A percentile compares a stretch with the other conserved stretches of the same genome.
Conservation (phyloP, 352 stramenopile genomes). For the Phytopythium boreale region DNA sequence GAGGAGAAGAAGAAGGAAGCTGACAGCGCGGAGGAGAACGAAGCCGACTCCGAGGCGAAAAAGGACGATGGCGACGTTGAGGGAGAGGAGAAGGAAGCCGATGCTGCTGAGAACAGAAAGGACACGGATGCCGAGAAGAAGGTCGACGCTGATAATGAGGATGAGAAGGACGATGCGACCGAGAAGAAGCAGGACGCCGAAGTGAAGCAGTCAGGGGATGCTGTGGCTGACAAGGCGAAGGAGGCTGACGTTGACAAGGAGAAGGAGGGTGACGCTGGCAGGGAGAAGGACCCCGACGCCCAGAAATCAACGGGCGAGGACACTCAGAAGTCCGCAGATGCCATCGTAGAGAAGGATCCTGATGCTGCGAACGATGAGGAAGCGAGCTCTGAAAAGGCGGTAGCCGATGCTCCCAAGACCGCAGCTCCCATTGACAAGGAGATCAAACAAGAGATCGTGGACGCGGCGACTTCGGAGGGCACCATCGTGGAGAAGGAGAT, state of each 20-base stretch:
- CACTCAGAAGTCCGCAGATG: not conserved
- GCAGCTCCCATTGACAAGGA: not conserved
- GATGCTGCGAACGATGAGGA: not conserved
- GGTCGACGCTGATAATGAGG: not conserved
- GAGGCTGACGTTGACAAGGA: conserved; percentile 2
- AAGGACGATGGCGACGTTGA: not conserved
- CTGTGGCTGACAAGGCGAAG: not conserved
- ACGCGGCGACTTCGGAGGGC: conserved; percentile 5
- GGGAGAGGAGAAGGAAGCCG: not conserved
- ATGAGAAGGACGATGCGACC: conserved; percentile 9
- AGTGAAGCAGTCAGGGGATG: not conserved
- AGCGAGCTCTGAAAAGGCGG: not conserved
- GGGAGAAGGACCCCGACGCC: not conserved
- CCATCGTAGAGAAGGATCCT: not conserved
- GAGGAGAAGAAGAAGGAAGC: not conserved
- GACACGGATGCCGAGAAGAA: not conserved
- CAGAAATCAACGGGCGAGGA: not conserved
- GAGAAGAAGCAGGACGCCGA: conserved; percentile 7
- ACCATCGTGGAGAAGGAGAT: conserved; percentile 20
- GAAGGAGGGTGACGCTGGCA: not conserved
- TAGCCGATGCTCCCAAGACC: not conserved
- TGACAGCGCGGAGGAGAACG: not conserved
- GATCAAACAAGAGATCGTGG: conserved; percentile 1
- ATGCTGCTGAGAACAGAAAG: not conserved
- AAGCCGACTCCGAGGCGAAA: not conserved